Evolutionary conservation across 305 asterid genomes (phyloP).

Genomic region (Stenogyne calaminthoides): DNA sequence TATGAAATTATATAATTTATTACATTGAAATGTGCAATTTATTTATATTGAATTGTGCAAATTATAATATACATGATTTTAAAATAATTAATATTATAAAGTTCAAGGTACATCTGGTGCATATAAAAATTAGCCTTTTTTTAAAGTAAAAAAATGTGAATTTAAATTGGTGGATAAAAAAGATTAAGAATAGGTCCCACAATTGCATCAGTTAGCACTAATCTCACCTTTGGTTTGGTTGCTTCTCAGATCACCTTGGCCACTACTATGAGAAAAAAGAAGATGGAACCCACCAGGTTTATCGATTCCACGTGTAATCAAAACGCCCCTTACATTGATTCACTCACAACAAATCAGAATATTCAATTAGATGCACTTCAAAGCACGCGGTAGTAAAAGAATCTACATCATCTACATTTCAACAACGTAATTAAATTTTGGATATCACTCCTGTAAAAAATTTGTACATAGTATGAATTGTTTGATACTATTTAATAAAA

Average conservation of each 20-base stretch:
- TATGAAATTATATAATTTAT: no score
- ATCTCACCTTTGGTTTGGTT: constrained; percentile 37
- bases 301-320: constrained; percentile 45
- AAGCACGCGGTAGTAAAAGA: background rate
- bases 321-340: constrained; percentile 17
- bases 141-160: no score
- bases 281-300: constrained; percentile 28
- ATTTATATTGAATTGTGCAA: no score
- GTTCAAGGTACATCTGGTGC: no score
- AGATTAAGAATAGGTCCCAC: constrained; percentile 3
- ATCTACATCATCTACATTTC: background rate
- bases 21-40: no score
- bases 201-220: constrained; percentile 67
- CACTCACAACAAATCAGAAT: constrained; percentile 39
- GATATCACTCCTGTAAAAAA: no score
- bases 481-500: no score
- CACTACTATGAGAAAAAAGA: constrained; percentile 34
- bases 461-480: no score
- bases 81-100: no score
- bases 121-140: no score
- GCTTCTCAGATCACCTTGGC: constrained; percentile 47
- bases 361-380: constrained; percentile 48
- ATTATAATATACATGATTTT: no score
- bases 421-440: background rate
- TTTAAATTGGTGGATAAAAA: no score